Percentiles rank a stretch among this genome's conserved stretches.
These are phyloP conservation scores for Gypsophila paniculata DNA, from an alignment of 179 eudicot species.

Conservation along the genomic window DNA sequence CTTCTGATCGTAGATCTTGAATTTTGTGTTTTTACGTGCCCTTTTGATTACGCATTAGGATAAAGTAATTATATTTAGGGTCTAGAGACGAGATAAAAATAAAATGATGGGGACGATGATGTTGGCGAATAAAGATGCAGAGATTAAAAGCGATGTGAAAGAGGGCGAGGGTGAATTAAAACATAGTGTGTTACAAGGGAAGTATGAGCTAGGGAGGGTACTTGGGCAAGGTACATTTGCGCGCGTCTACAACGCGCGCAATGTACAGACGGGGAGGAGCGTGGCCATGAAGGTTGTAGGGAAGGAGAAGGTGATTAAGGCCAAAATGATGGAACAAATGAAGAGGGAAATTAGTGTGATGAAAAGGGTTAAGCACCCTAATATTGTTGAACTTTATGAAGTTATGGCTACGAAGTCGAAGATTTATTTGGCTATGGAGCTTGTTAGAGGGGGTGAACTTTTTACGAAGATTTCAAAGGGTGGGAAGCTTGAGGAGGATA, in stretches of 20 bases:
- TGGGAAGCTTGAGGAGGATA: constrained; percentile 46
- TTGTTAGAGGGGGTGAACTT: constrained; percentile 64
- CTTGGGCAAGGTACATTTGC: constrained; percentile 74
- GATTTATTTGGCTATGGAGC: constrained; percentile 61
- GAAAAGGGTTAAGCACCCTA: constrained; percentile 53
- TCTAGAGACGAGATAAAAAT: neutral
- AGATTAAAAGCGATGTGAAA: neutral
- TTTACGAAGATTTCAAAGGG: constrained; percentile 49
- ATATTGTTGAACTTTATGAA: constrained; percentile 55
- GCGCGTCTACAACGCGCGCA: constrained; percentile 49
- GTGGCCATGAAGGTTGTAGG: constrained; percentile 39
- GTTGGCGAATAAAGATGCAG: neutral
- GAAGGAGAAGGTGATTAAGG: constrained; percentile 40
- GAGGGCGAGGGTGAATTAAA: neutral
- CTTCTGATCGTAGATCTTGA: neutral
- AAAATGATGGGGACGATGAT: constrained; percentile 14
- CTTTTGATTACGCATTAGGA: too few relatives aligned
- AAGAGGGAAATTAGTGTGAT: constrained; percentile 57
- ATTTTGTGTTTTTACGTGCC: neutral
- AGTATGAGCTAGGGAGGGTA: constrained; percentile 57
- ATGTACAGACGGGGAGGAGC: constrained; percentile 32
- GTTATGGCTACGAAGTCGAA: constrained; percentile 60
- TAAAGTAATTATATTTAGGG: too few relatives aligned
- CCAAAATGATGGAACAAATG: constrained; percentile 53
- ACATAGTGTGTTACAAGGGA: constrained; percentile 35